A percentile compares a stretch with the other conserved stretches of the same genome.
These are phyloP conservation scores for Leishmania tropica DNA, from an alignment of 208 protist genomes.

Conservation along the genomic window DNA sequence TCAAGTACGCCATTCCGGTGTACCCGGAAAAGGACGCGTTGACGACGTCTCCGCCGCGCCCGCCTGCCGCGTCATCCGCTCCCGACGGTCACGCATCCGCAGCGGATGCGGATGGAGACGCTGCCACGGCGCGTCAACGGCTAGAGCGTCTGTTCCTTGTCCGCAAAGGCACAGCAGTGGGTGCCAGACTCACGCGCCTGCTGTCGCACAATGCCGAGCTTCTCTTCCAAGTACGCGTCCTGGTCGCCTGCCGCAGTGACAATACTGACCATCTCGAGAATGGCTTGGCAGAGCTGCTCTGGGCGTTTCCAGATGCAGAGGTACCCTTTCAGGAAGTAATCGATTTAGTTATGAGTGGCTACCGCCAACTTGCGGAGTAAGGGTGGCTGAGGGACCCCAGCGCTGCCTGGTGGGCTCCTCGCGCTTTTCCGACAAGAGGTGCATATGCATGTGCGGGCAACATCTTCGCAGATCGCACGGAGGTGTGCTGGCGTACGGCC, in stretches of 20 bases:
- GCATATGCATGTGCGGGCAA: neutral
- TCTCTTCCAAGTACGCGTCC: constrained; percentile 23
- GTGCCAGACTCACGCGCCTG: constrained; percentile 8
- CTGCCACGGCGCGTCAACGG: constrained; percentile 11
- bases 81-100: neutral
- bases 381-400: neutral
- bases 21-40: constrained; percentile 24
- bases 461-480: neutral
- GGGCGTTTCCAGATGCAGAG: constrained; percentile 10
- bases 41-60: constrained; percentile 8
- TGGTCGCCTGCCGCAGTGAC: constrained; percentile 23
- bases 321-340: constrained; percentile 11
- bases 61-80: constrained; percentile 3
- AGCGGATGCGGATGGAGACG: neutral
- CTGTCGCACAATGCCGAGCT: constrained; percentile 15
- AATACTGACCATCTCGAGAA: constrained; percentile 6
- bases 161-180: neutral
- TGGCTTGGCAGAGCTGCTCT: constrained; percentile 10
- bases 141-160: constrained; percentile 20
- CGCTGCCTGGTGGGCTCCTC: neutral
- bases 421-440: neutral
- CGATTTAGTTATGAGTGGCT: constrained; percentile 9
- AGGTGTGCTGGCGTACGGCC: neutral
- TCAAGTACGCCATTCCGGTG: constrained; percentile 45
- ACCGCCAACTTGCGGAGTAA: constrained; percentile 11